A percentile compares a stretch with the other conserved stretches of the same genome.
These are phyloP conservation scores for Westerdykella aurantiaca DNA, from an alignment of 2,329 filamentous ascomycete species.

Conservation along the genomic window DNA sequence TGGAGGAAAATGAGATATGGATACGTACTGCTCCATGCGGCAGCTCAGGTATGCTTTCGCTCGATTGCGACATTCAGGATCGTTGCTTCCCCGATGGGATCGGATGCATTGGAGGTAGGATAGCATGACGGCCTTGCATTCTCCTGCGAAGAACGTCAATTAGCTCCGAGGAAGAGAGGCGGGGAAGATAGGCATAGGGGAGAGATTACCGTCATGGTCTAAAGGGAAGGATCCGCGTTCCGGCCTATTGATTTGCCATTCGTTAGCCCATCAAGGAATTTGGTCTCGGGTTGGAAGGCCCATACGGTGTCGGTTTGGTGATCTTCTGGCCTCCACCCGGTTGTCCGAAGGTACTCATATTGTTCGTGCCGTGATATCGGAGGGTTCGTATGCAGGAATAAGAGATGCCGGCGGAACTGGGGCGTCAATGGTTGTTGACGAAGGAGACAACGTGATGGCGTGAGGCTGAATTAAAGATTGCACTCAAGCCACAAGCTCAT, in stretches of 20 bases:
- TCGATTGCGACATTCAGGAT: conserved; percentile 74
- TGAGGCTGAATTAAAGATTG: conserved; percentile 24
- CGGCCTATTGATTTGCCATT: conserved; percentile 50
- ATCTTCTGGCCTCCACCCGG: conserved; percentile 61
- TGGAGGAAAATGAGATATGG: conserved; percentile 11
- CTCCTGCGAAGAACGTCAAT: conserved; percentile 52
- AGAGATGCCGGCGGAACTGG: neutral
- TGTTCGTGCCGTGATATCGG: neutral
- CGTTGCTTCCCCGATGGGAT: conserved; percentile 74
- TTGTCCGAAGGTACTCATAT: conserved; percentile 62
- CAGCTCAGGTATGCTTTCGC: conserved; percentile 87
- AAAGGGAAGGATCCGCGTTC: conserved; percentile 94
- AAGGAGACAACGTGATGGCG: conserved; percentile 12
- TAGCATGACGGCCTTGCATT: conserved; percentile 87
- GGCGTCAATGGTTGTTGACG: conserved; percentile 5
- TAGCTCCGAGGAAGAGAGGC: neutral
- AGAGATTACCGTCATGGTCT: conserved; percentile 70
- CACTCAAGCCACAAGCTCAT: conserved; percentile 3
- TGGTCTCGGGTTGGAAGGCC: conserved; percentile 11
- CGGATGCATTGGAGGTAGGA: conserved; percentile 85
- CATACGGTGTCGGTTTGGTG: conserved; percentile 66
- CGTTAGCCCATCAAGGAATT: conserved; percentile 7
- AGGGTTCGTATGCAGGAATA: neutral
- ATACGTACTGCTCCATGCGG: conserved; percentile 83
- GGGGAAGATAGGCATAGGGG: neutral